Evolutionary conservation across 352 stramenopile genomes (phyloP), one percentile per base, ranked within the genome.

Genomic region (Pythium coloratum): DNA sequence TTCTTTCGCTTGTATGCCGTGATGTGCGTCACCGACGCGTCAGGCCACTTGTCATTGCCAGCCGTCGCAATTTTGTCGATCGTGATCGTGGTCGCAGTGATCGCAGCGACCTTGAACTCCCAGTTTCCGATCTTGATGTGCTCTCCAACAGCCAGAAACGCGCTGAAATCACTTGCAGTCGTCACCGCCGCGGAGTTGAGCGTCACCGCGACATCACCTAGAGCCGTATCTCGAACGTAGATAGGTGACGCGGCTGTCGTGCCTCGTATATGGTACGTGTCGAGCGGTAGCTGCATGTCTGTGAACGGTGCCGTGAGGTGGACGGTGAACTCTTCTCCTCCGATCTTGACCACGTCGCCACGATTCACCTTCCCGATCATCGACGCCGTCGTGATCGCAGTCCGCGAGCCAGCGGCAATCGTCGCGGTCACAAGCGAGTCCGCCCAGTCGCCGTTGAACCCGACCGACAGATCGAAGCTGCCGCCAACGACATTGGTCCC

Each of bases 351-450:
- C 30, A 63, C 49, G 47, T 92, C 84, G 42, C 86, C 84, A 61
- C 84, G 82, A 55, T 91, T 94, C 55, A 94, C 75, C 8, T 69
- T 67, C 9, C 86, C 84, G 9, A 92, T 69, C 79, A 94, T 90
- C 0, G 82, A 80, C 0, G 14, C 54, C 2, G 2, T 71, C 8
- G 84, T 91, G 0, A 65, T 68, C 0, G 70, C 83, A 3, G 70
- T 82, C 30, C 77, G 84, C 2, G 81, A 89, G 0, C 86, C 86
- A 24, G 86, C 70, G 3, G 55, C 55, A 28, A 94, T 65, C 0
- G 63, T 82, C 13, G 73, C 81, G 12, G 63, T 88, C 20, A 81
- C 62, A 9, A 3, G n/a, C 2, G 75, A 70, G 51, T 73, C 72
- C 0, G 18, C 26, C 84, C 84, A 92, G 14, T 75, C 61, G 16